These are phyloP conservation scores for Malassezia vespertilionis DNA, from an alignment of 1,284 basidiomycete genomes.

Conservation along the genomic window DNA sequence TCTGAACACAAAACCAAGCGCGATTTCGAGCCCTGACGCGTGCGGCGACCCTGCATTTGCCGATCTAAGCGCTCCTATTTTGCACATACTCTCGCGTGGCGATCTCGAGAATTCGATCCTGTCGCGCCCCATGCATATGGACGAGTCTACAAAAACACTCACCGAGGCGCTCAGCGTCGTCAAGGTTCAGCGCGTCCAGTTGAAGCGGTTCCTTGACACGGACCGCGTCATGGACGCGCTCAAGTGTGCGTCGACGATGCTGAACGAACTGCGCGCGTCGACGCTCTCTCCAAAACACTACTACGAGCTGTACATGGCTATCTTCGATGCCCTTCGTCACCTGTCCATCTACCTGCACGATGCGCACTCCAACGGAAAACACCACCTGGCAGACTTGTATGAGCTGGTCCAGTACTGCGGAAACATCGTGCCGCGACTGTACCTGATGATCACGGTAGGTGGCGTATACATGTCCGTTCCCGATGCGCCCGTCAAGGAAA, in stretches of 20 bases:
- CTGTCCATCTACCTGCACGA: slow-evolving; percentile 46
- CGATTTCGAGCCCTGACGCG: not conserved
- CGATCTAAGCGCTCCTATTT: not conserved
- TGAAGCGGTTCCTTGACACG: slow-evolving; percentile 40
- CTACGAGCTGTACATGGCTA: slow-evolving; percentile 47
- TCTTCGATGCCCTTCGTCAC: slow-evolving; percentile 43
- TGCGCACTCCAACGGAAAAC: slow-evolving; percentile 39
- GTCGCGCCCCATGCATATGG: slow-evolving; percentile 22
- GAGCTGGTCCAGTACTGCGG: slow-evolving; percentile 47
- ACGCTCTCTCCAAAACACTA: slow-evolving; percentile 43
- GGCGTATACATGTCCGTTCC: slow-evolving; percentile 47
- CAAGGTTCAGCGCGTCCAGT: slow-evolving; percentile 45
- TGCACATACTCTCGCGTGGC: not conserved
- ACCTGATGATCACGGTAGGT: slow-evolving; percentile 47
- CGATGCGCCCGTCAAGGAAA: slow-evolving; percentile 46
- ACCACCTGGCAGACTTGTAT: slow-evolving; percentile 46
- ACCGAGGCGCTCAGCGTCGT: slow-evolving; percentile 42
- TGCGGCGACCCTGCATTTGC: not conserved
- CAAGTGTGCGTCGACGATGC: slow-evolving; percentile 45
- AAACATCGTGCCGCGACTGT: slow-evolving; percentile 45
- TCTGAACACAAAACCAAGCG: not conserved
- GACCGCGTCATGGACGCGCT: slow-evolving; percentile 47
- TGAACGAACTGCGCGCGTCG: slow-evolving; percentile 41
- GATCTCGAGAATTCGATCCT: slow-evolving; percentile 1
- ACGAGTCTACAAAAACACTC: slow-evolving; percentile 42